Evolutionary conservation across 441 rosid species (phyloP).

Genomic region (Corymbia calophylla): DNA sequence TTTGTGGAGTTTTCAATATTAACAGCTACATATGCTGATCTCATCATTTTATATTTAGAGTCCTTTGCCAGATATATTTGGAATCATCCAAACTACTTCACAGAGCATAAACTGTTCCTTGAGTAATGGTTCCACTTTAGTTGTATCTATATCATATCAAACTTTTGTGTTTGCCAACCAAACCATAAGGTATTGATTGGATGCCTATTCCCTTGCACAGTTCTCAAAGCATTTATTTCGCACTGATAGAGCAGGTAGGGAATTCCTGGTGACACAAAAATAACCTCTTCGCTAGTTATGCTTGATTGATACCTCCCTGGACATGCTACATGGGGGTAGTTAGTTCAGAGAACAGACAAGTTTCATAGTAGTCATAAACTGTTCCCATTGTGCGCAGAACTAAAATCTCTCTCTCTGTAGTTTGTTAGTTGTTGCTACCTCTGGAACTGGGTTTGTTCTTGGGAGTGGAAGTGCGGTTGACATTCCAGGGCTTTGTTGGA

Average conservation of each 20-base stretch:
- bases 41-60: not conserved
- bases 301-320: not conserved
- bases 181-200: not conserved
- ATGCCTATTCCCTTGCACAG: not conserved
- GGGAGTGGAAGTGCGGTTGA: conserved; percentile 66
- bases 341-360: not conserved
- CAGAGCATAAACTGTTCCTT: not conserved
- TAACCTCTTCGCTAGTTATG: not conserved
- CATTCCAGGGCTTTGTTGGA: conserved; percentile 70
- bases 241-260: not conserved
- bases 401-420: conserved; percentile 19
- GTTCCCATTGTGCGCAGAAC: not conserved
- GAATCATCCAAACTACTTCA: not conserved
- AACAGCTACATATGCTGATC: not conserved
- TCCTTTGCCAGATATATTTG: not conserved
- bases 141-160: not conserved
- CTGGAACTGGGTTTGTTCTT: conserved; percentile 87
- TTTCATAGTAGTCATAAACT: not conserved
- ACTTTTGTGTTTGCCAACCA: not conserved
- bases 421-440: conserved; percentile 91
- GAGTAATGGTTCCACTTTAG: not conserved
- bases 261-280: not conserved
- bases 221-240: not conserved
- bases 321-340: not conserved
- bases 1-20: not conserved